phyloP scores from a whole-genome alignment of 495 filamentous ascomycete species.

The Annulohypoxylon stygium region DNA sequence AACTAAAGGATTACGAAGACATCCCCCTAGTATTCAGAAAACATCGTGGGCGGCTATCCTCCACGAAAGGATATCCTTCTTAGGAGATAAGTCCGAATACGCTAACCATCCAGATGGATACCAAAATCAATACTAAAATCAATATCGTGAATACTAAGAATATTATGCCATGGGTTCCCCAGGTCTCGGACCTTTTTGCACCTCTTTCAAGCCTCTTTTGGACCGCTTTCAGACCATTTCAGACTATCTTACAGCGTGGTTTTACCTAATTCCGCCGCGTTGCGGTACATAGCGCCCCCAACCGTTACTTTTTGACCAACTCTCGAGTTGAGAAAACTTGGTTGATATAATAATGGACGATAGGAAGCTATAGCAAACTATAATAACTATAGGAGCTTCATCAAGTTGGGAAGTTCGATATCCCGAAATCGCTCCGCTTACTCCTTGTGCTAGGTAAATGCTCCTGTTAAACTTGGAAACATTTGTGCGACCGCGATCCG shows the following conservation, averaged over 20 bases:
- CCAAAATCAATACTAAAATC: not conserved
- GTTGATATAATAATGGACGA: not conserved
- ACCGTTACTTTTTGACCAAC: conserved; percentile 8
- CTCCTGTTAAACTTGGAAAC: not conserved
- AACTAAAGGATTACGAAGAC: not conserved
- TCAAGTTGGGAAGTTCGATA: conserved; percentile 8
- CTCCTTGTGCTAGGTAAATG: not conserved
- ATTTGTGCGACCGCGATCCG: not conserved
- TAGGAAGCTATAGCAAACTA: not conserved
- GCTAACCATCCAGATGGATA: not conserved
- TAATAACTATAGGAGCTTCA: not conserved
- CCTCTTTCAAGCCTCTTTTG: not conserved
- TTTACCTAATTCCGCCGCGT: conserved; percentile 14
- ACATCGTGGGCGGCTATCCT: conserved; percentile 2
- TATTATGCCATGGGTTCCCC: conserved; percentile 10
- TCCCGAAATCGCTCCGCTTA: not conserved
- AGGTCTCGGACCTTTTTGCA: not conserved
- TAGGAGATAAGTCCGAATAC: conserved; percentile 22
- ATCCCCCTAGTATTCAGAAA: not conserved
- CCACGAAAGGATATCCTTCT: conserved; percentile 30
- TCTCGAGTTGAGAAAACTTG: conserved; percentile 3
- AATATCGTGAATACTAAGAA: conserved; percentile 9
- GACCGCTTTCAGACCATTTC: not conserved
- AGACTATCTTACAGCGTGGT: not conserved
- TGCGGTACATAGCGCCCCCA: not conserved